These are phyloP conservation scores for Pseudocercospora fuligena DNA, from an alignment of 2,329 filamentous ascomycete genomes.

Conservation along the genomic window DNA sequence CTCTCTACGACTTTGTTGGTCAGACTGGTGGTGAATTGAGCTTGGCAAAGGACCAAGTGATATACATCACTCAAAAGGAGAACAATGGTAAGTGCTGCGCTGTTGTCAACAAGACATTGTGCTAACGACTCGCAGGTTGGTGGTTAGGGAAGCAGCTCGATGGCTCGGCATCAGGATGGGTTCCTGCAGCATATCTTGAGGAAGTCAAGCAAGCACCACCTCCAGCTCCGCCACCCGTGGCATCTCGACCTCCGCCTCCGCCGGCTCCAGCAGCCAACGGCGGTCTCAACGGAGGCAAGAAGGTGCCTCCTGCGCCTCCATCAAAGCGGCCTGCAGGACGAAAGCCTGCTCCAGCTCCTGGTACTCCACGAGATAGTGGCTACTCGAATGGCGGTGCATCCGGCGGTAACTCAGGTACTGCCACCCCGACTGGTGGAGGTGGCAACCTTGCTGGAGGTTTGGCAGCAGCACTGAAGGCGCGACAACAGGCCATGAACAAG, in stretches of 20 bases:
- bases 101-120: neutral
- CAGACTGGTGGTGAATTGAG: constrained; percentile 85
- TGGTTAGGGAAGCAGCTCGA: constrained; percentile 83
- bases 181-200: constrained; percentile 91
- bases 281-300: constrained; percentile 47
- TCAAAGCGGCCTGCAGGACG: constrained; percentile 76
- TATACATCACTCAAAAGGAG: constrained; percentile 93
- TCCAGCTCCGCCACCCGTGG: constrained; percentile 56
- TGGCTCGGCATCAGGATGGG: constrained; percentile 81
- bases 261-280: constrained; percentile 56
- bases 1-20: constrained; percentile 88
- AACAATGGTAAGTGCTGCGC: constrained; percentile 74
- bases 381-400: constrained; percentile 47
- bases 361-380: constrained; percentile 69
- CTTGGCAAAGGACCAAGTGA: constrained; percentile 76
- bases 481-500: constrained; percentile 56
- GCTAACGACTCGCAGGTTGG: constrained; percentile 70
- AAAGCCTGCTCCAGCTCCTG: constrained; percentile 70
- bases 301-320: constrained; percentile 76
- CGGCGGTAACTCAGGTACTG: constrained; percentile 38
- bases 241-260: constrained; percentile 62
- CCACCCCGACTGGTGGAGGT: constrained; percentile 38
- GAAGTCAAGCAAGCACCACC: constrained; percentile 66
- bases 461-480: constrained; percentile 55
- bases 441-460: constrained; percentile 56